These are phyloP conservation scores for Garcia nutans DNA, from an alignment of 345 rosid species.

Conservation along the genomic window DNA sequence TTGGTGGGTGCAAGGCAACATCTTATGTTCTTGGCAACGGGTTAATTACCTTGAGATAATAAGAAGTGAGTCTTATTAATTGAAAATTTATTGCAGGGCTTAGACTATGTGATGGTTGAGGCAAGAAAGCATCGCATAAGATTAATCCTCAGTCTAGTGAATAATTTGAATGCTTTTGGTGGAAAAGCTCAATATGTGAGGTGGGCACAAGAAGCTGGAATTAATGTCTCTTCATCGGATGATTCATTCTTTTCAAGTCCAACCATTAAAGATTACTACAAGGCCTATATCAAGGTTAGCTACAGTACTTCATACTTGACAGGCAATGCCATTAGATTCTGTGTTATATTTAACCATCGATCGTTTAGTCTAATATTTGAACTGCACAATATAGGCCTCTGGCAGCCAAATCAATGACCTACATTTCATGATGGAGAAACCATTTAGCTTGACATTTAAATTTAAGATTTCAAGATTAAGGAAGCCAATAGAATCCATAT, in stretches of 20 bases:
- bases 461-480: neutral
- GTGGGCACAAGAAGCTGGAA: slow-evolving; percentile 41
- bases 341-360: neutral
- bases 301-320: neutral
- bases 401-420: neutral
- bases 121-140: slow-evolving; percentile 42
- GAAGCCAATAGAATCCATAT: neutral
- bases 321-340: neutral
- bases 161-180: slow-evolving; percentile 49
- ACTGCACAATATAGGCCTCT: neutral
- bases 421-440: no score
- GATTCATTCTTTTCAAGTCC: slow-evolving; percentile 41
- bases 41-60: neutral
- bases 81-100: slow-evolving; percentile 31
- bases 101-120: slow-evolving; percentile 47
- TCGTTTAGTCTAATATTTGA: neutral
- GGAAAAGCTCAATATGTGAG: slow-evolving; percentile 51
- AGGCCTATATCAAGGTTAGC: slow-evolving; percentile 38
- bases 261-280: slow-evolving; percentile 33
- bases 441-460: neutral
- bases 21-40: neutral
- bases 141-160: slow-evolving; percentile 49
- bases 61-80: neutral
- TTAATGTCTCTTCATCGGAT: slow-evolving; percentile 26
- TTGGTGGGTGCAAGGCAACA: neutral